A percentile compares a stretch with the other conserved stretches of the same genome.
Conservation (phyloP, 2,329 filamentous ascomycete species). For the Elsinoe perseae region DNA sequence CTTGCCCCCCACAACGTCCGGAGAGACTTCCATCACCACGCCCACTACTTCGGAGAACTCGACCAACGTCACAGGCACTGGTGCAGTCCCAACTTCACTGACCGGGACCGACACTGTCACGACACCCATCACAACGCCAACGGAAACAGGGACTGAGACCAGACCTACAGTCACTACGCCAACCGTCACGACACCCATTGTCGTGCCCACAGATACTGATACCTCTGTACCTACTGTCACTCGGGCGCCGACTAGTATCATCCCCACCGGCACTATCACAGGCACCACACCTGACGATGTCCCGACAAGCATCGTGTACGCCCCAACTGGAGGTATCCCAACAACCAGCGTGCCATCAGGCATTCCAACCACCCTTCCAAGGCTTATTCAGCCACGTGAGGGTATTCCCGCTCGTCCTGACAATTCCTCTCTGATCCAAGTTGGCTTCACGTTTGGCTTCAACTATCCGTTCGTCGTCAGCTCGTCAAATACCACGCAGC, state of each 20-base stretch:
- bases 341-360: conserved; percentile 41
- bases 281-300: conserved; percentile 41
- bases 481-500: conserved; percentile 63
- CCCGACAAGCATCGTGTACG: conserved; percentile 55
- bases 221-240: conserved; percentile 25
- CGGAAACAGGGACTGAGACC: not conserved
- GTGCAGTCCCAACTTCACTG: not conserved
- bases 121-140: not conserved
- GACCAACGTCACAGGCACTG: conserved; percentile 1
- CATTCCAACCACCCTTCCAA: conserved; percentile 61
- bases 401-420: conserved; percentile 50
- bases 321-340: conserved; percentile 36
- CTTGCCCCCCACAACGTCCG: conserved; percentile 14
- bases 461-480: conserved; percentile 78
- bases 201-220: conserved; percentile 17
- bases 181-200: conserved; percentile 16
- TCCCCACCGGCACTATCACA: conserved; percentile 40
- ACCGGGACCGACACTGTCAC: not conserved
- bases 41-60: conserved; percentile 10
- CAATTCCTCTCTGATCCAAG: conserved; percentile 66
- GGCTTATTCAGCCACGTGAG: conserved; percentile 64
- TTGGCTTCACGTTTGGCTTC: conserved; percentile 72
- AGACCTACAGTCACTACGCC: conserved; percentile 15
- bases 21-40: conserved; percentile 11
- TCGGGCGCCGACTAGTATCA: conserved; percentile 34